Base-by-base conservation (phyloP, 2,329 filamentous ascomycete species). In the Ascocoryne sarcoides region DNA sequence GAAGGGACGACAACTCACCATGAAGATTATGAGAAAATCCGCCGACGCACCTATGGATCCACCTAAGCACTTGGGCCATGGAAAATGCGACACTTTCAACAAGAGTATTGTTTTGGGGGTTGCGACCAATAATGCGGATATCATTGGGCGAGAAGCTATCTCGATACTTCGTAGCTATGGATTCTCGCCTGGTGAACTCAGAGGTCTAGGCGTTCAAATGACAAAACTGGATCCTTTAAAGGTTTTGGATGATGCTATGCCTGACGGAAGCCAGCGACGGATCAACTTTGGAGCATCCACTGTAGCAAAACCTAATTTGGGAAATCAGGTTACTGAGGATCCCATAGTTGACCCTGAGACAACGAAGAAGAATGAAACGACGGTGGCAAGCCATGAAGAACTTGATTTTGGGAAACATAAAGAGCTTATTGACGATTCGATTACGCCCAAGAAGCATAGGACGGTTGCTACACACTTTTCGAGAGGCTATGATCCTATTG, bases 1-100 rank as follows among this genome's bases (percentile, higher is more conserved):
- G 38, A 93, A 84, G 56, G 92, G 92, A 10, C 84, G 76, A 49
- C 85, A 94, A 47, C 68, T 98, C 36, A 95, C 88, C 0, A 78
- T 98, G 70, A 96, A 95, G 59, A 82, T 98, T 45, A 95, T 98
- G 88, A 76, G 83, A 46, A 78, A 90, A 46, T 78, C 89, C 12
- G 68, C 79, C 16, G 84, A 95, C 63, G 90, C 92, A 12, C 92
- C 92, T 0, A 65, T 95, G 12, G 89, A 96, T 58, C 87, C 92
- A 2, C 79, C 82, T 0, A 98, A 98, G 57, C 88, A 95, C 62
- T 70, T 98, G 1, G 92, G 92, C 0, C 92, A 96, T 62, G 92
- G 92, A 1, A 90, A 88, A 62, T 98, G 92, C 56, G 92, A 98
- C 57, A 84, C 79, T 0, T 93, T 89, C 67, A 96, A 87, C 66